Conservation (phyloP, 805 yeast species). For the Yamadazyma sp. region DNA sequence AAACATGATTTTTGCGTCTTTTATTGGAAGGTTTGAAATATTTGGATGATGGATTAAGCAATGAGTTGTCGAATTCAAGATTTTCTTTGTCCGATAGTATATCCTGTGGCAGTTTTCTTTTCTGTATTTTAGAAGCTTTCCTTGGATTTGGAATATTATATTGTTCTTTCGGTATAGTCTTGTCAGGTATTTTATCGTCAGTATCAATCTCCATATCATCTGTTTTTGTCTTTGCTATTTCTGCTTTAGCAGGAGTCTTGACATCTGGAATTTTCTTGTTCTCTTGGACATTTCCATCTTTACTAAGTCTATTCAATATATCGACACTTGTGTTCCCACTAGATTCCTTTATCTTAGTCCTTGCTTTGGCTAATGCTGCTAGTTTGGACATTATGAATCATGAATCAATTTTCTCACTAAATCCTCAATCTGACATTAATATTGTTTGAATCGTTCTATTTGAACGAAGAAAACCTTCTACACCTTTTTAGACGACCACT, state of each 20-base stretch:
- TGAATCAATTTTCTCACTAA: too few species aligned
- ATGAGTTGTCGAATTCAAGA: slow-evolving; percentile 8
- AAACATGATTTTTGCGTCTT: slow-evolving; percentile 19
- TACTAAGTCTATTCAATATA: slow-evolving; percentile 16
- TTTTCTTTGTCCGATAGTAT: neutral
- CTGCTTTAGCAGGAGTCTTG: neutral
- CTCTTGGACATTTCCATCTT: neutral
- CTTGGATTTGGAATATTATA: too few species aligned
- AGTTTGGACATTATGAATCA: slow-evolving; percentile 40
- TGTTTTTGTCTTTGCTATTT: too few species aligned
- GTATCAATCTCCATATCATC: neutral
- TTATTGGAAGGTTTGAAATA: slow-evolving; percentile 11
- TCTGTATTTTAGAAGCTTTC: neutral
- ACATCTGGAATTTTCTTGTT: too few species aligned
- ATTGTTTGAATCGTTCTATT: too few species aligned
- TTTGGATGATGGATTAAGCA: slow-evolving; percentile 1
- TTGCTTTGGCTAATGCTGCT: slow-evolving; percentile 46
- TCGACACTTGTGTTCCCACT: slow-evolving; percentile 14
- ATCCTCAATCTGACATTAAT: too few species aligned
- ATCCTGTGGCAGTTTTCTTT: neutral
- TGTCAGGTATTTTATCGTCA: too few species aligned
- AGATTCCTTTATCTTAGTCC: slow-evolving; percentile 14
- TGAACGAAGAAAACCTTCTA: too few species aligned
- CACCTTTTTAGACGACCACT: too few species aligned
- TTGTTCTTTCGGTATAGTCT: too few species aligned